Conservation (phyloP, 108 stramenopile genomes). For the Pseudonitzschia multiseries region DNA sequence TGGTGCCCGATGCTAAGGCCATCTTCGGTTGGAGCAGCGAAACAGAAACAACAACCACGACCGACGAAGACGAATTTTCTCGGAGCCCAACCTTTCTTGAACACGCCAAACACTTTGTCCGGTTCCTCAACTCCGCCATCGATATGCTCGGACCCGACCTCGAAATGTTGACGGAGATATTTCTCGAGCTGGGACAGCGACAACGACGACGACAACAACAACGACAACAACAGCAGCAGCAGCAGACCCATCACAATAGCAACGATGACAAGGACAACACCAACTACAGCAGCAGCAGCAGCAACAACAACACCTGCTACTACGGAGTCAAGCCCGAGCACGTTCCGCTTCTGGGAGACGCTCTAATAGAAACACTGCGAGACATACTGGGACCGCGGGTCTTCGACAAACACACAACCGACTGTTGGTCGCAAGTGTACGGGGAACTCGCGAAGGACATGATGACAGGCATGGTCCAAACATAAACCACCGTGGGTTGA, state of each 20-base stretch:
- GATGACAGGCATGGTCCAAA: constrained; percentile 17
- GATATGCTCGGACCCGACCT: constrained; percentile 47
- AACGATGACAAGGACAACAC: too few species aligned
- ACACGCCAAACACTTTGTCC: constrained; percentile 39
- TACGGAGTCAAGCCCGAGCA: constrained; percentile 47
- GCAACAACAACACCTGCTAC: background rate
- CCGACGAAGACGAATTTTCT: constrained; percentile 21
- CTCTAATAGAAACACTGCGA: constrained; percentile 31
- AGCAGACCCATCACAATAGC: constrained; percentile 18
- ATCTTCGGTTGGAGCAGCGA: constrained; percentile 24
- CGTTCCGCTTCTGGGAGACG: constrained; percentile 37
- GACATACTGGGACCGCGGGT: constrained; percentile 25
- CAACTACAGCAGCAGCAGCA: too few species aligned
- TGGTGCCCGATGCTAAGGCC: constrained; percentile 32
- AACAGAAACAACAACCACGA: background rate
- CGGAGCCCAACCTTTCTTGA: constrained; percentile 25
- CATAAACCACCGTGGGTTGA: too few species aligned
- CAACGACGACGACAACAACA: too few species aligned
- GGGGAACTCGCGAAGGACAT: constrained; percentile 34
- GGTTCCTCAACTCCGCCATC: constrained; percentile 31
- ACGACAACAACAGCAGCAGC: too few species aligned
- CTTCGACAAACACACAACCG: constrained; percentile 24
- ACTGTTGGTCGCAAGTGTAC: constrained; percentile 47
- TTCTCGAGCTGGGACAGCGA: constrained; percentile 33
- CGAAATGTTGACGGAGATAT: constrained; percentile 39